Base-by-base conservation (phyloP, 441 rosid genomes). In the Kokia cookei region DNA sequence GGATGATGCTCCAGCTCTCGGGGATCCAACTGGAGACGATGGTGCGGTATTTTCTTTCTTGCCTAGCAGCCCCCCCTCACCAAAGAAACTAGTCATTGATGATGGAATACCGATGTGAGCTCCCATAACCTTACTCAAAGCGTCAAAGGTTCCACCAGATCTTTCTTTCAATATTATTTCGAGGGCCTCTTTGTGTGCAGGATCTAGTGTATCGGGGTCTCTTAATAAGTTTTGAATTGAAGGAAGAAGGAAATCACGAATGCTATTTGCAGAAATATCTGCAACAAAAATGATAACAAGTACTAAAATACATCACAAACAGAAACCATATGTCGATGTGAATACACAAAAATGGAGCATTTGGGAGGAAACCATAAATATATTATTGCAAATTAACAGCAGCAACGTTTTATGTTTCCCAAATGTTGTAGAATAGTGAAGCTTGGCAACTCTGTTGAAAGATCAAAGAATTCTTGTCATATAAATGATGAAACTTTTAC, bases 111-210 rank as follows among this genome's bases (percentile, higher is more conserved):
- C 99, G 4, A 95, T 90, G 86, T 93, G 97, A 48, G 95, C 91
- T 63, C 99, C 98, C 99, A 93, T 91, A 73, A 83, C 99, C 85
- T 93, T 93, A 68, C 97, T 85, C 64, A 95, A 83, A 68, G 93
- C 81, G 55, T 93, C 99, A 40, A 91, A 81, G 24, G 97, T 86
- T 67, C 97, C 96, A 50, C 97, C 96, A 3, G 98, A 90, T 50
- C 99, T 86, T 80, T 95, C 99, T 80, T 87, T 95, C 86, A 91
- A 54, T 79, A 90, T 88, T 79, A 95, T 93, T 86, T 95, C 99
- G 22, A 95, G 86, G 15, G 98, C 98, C 82, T 95, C 99, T 78
- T 93, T 95, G 83, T 95, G 96, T 24, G 96, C 99, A 12, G 99
- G 99, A 81, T 95, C 99, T 19, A 95, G 80, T 71, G 96, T 85